Base-by-base conservation (phyloP, 2,329 filamentous ascomycete genomes). In the Fusarium sp. region DNA sequence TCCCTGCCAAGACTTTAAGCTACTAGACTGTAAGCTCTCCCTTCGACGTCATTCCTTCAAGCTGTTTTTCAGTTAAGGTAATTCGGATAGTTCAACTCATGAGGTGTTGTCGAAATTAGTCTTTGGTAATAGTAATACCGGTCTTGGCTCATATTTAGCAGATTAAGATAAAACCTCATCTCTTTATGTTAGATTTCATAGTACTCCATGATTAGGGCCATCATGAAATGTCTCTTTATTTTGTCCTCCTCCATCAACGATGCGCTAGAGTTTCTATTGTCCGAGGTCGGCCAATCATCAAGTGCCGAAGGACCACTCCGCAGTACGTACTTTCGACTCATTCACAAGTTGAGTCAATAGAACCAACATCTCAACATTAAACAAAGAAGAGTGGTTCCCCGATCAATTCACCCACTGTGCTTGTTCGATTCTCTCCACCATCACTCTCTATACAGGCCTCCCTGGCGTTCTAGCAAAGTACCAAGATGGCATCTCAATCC, bases 401-500 rank as follows among this genome's bases (percentile, higher is more conserved):
- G n/a, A 38, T 25, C 41, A 29, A 62, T 67, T 71, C 52, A 31
- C 17, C 42, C n/a, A 6, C 53, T 47, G 29, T 50, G 22, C 29
- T 50, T n/a, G 33, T 54, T 39, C 42, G 14, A 36, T 29, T 41
- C 33, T 22, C 27, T 47, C 52, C 10, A 22, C 11, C 29, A 27
- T n/a, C 31, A 15, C 1, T 57, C 17, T 39, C 38, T 54, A 10
- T 35, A 11, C 9, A 35, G 1, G 20, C 11, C 35, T n/a, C 20
- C 15, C 41, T 25, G 31, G 25, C 9, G 17, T 31, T 36, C n/a
- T 22, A 44, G 45, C 60, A 42, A 33, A 11, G 2, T n/a, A 38
- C 20, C 7, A 25, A 47, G 25, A 83, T 83, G 81, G 74, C 80
- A 25, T 75, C 79, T 61, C 75, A 77, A 65, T 55, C 72, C 36